Percentiles rank a stretch among this genome's conserved stretches.
Conservation (phyloP, 2,329 filamentous ascomycete genomes). For the Diaporthe amygdali region DNA sequence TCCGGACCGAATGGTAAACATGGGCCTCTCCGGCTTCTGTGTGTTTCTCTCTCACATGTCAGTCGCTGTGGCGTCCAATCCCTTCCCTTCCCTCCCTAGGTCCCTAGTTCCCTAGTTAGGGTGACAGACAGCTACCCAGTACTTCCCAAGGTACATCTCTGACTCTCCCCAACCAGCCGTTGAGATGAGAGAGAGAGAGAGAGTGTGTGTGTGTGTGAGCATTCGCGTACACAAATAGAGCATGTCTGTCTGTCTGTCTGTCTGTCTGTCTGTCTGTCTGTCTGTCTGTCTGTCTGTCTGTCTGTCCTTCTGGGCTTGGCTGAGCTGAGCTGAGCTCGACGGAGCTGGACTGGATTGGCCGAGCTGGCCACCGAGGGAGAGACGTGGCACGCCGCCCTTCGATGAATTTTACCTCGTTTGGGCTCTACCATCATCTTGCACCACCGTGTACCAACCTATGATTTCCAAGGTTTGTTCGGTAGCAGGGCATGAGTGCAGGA, state of each 20-base stretch:
- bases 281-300: neutral
- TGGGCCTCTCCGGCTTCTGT: neutral
- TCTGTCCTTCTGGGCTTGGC: neutral
- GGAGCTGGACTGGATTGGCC: neutral
- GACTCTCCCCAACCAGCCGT: neutral
- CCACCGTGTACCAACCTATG: too few species aligned
- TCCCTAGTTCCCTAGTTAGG: neutral
- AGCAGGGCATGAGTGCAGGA: too few species aligned
- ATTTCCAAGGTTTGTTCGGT: too few species aligned
- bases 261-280: neutral
- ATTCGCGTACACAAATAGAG: neutral
- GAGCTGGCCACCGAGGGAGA: neutral
- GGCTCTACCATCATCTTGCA: neutral
- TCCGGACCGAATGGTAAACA: slow-evolving; percentile 8
- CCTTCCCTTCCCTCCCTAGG: neutral
- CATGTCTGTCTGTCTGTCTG: neutral
- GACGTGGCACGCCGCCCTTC: slow-evolving; percentile 5
- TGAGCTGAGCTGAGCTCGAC: neutral
- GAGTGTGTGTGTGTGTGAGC: neutral
- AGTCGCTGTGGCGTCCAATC: neutral
- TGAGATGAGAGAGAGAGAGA: too few species aligned
- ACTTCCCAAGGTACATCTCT: too few species aligned
- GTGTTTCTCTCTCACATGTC: slow-evolving; percentile 14
- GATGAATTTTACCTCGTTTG: neutral
- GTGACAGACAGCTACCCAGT: neutral